Percentiles rank a stretch among this genome's conserved stretches.
phyloP scores from a whole-genome alignment of 31 red algal species.

The Odonthalia washingtoniensis region DNA sequence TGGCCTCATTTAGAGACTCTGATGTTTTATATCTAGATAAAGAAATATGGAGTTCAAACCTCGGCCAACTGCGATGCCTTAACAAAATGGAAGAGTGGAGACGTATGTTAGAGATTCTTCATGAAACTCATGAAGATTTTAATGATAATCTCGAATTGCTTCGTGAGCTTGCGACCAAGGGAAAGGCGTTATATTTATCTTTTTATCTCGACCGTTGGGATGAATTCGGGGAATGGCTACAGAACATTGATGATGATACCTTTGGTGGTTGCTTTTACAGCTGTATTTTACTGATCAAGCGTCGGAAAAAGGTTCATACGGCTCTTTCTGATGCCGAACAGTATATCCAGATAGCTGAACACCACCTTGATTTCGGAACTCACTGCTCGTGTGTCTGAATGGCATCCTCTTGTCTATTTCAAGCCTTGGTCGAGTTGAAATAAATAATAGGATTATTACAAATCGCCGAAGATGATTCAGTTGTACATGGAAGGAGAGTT shows the following conservation, averaged over 20 bases:
- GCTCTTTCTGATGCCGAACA: constrained; percentile 59
- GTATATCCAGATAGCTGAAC: constrained; percentile 34
- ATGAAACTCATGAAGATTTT: constrained; percentile 40
- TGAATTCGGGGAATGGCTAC: constrained; percentile 90
- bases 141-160: neutral
- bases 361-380: neutral
- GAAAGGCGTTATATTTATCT: constrained; percentile 72
- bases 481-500: no score
- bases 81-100: constrained; percentile 78
- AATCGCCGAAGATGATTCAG: neutral
- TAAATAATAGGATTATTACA: neutral
- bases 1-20: neutral
- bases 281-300: constrained; percentile 10
- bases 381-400: neutral
- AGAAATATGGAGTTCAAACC: constrained; percentile 15
- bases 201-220: constrained; percentile 92
- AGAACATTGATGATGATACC: constrained; percentile 39
- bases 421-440: neutral
- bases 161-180: constrained; percentile 50
- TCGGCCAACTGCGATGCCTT: constrained; percentile 76
- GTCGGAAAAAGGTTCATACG: no score
- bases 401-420: neutral
- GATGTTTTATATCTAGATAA: constrained; percentile 9
- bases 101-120: constrained; percentile 58
- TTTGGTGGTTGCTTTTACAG: constrained; percentile 85